Evolutionary conservation across 2,329 filamentous ascomycete genomes (phyloP).

Genomic region (Aspergillaceae sp.): DNA sequence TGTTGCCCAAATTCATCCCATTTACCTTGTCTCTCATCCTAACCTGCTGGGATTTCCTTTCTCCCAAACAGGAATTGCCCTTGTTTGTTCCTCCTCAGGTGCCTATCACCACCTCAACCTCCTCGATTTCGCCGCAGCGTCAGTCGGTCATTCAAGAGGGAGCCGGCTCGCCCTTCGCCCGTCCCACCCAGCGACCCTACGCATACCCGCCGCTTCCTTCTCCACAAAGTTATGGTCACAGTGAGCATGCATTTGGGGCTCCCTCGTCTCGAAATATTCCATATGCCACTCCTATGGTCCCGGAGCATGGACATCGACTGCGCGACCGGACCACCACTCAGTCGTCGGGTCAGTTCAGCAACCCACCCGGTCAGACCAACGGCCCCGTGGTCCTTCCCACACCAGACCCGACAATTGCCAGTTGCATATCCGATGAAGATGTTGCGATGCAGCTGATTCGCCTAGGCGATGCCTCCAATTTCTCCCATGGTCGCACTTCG

Average conservation of each 20-base stretch:
- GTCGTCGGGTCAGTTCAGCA: constrained; percentile 31
- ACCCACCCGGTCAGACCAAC: constrained; percentile 29
- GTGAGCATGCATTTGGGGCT: constrained; percentile 31
- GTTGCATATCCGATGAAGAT: constrained; percentile 96
- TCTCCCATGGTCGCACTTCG: constrained; percentile 85
- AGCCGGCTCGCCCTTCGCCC: constrained; percentile 61
- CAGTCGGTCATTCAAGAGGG: constrained; percentile 65
- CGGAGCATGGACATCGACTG: constrained; percentile 54
- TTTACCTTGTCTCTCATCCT: constrained; percentile 6
- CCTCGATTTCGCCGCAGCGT: constrained; percentile 88
- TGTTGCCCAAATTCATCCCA: constrained; percentile 32
- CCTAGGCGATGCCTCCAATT: constrained; percentile 85
- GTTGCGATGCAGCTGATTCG: constrained; percentile 96
- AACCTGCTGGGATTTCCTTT: constrained; percentile 1
- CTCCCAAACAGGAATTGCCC: constrained; percentile 66
- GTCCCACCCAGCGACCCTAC: constrained; percentile 70
- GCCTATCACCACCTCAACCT: constrained; percentile 88
- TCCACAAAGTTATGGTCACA: constrained; percentile 65
- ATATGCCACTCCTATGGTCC: constrained; percentile 53
- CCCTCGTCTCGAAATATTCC: constrained; percentile 30
- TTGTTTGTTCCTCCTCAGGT: constrained; percentile 92
- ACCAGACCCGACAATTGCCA: constrained; percentile 92
- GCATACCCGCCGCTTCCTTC: constrained; percentile 72
- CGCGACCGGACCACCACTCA: constrained; percentile 55
- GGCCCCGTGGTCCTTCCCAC: constrained; percentile 67